Base-by-base conservation (phyloP, 2,329 filamentous ascomycete species). In the Nigrospora sphaerica region DNA sequence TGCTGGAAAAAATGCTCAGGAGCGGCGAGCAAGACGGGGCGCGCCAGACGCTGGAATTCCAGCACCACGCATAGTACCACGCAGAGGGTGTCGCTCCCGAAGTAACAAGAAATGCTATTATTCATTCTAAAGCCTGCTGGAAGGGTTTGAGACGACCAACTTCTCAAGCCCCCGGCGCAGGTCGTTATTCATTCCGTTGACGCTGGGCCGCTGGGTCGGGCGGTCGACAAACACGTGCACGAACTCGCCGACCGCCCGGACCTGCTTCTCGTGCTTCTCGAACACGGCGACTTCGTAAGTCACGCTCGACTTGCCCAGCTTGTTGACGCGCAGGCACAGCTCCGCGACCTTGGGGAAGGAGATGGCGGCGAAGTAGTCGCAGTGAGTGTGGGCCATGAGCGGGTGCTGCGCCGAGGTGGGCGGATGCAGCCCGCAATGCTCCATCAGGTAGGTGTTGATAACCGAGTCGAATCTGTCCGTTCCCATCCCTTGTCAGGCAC, bases 221-320 rank as follows among this genome's bases (percentile, higher is more conserved):
- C 87, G 76, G 49, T 91, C 81, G n/a, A 95, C 86, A 68, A 92
- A 95, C 12, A 95, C 88, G 62, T 95, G 91, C 13, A 89, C 77
- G 60, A 93, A 90, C 56, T 86, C 85, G 1, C 90, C 90, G 1
- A 95, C 89, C 12, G 89, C 88, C 61, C 86, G 88, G 11, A 93
- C 88, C 17, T 77, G 71, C 1, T 88, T 81, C 3, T 83, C 70
- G 0, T 85, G 88, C 49, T 79, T 75, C 61, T 88, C 83, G 58
- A 96, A 97, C 1, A 97, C 75, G 0, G 83, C 93, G 48, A 95
- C 80, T 62, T 97, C 92, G 60, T 95, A 97, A 12, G 82, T 87
- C 10, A 95, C 90, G 58, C 89, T 95, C 23, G 87, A 89, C 55
- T 81, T 86, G 4, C 91, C 90, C 9, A 97, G 75, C 64, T 85